Evolutionary conservation across 2,329 filamentous ascomycete genomes (phyloP), one percentile per base, ranked within the genome.

Genomic region (Penicillium aurantiogriseum): DNA sequence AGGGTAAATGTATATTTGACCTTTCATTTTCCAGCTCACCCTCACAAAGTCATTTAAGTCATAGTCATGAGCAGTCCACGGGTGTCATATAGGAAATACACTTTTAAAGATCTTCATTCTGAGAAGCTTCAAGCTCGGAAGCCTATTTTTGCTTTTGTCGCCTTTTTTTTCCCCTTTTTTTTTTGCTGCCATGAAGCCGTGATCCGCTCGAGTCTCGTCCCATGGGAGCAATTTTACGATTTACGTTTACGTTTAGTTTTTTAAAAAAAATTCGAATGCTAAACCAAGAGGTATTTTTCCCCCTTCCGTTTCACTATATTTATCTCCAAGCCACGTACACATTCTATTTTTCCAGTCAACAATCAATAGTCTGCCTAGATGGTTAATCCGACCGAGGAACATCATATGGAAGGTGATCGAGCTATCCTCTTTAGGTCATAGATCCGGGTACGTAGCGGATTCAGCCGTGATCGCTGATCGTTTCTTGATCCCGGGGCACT

Each of bases 391-490:
- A 36, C 42, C 43, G n/a, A 56, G 35, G 21, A 17, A 42, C 21
- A n/a, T 19, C 23, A 42, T 21, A 4, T 46, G 5, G 39, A 49
- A 5, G 9, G 19, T 38, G 49, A 53, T 57, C 42, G 29, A 53
- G 29, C 49, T 57, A 57, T 53, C 55, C 55, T 46, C 31, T 57
- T 57, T 54, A 17, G 51, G 51, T 33, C 38, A 57, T 57, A 57
- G 55, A 48, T 38, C 55, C 55, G 55, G 55, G 51, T 54, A 57
- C 11, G 36, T 31, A 53, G 44, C 55, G 55, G 55, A 54, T 45
- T 57, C 55, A 57, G 55, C 55, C 55, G 55, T 54, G 55, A 57
- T 57, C 54, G 54, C 50, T 54, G 50, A 57, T 57, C 54, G 49
- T 38, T 47, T 52, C 33, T 40, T 51, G 47, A 42, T 43, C 49